A percentile compares a stretch with the other conserved stretches of the same genome.
phyloP scores from a whole-genome alignment of 495 filamentous ascomycete genomes.

The Penicillium psychrofluorescens region DNA sequence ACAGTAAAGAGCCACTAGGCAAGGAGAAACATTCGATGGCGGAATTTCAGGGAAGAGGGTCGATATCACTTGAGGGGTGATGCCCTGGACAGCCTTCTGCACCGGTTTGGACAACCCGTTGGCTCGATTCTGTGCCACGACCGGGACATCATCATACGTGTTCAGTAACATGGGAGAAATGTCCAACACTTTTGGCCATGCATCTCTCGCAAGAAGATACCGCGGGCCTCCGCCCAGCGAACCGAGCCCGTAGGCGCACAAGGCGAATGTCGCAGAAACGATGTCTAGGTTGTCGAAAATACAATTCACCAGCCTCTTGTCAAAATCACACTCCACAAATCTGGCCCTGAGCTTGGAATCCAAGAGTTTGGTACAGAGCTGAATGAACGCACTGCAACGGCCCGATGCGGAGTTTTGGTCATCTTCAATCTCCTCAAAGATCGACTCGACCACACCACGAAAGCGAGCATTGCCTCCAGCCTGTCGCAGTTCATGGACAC shows the following conservation, averaged over 20 bases:
- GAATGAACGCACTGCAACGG: slow-evolving; percentile 50
- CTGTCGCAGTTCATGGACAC: slow-evolving; percentile 83
- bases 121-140: slow-evolving; percentile 8
- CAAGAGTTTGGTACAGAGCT: slow-evolving; percentile 66
- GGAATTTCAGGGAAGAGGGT: slow-evolving; percentile 12
- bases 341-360: slow-evolving; percentile 59
- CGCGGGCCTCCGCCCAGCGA: slow-evolving; percentile 17
- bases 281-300: slow-evolving; percentile 22
- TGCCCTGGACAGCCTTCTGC: slow-evolving; percentile 22
- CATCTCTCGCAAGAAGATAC: slow-evolving; percentile 15
- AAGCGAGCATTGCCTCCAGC: slow-evolving; percentile 81
- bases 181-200: slow-evolving; percentile 30
- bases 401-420: slow-evolving; percentile 38
- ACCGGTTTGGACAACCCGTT: slow-evolving; percentile 20
- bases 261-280: slow-evolving; percentile 21
- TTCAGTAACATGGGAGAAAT: slow-evolving; percentile 17
- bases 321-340: slow-evolving; percentile 69
- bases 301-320: slow-evolving; percentile 51
- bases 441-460: slow-evolving; percentile 68
- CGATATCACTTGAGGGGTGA: slow-evolving; percentile 14
- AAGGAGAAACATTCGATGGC: slow-evolving; percentile 21
- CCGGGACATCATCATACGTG: slow-evolving; percentile 19
- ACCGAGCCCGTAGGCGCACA: slow-evolving; percentile 26
- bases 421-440: slow-evolving; percentile 75
- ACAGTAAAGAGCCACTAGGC: slow-evolving; percentile 23